phyloP scores from a whole-genome alignment of 768 basidiomycete genomes.

The Boletus rex-veris region DNA sequence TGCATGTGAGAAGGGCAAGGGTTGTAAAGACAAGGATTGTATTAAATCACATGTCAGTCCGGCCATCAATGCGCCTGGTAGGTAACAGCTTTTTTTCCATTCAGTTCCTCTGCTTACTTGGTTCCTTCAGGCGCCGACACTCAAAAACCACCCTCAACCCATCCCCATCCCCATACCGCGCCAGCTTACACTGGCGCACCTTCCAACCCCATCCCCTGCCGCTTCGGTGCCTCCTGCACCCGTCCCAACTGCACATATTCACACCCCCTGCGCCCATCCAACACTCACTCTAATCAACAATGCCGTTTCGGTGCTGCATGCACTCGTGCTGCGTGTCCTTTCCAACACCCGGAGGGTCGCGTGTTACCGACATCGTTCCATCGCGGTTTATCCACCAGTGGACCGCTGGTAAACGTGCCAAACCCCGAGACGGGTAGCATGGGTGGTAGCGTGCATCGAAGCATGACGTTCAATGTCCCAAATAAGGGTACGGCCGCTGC shows the following conservation, averaged over 20 bases:
- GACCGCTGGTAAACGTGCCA: slow-evolving; percentile 58
- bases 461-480: slow-evolving; percentile 62
- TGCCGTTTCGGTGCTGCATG: slow-evolving; percentile 87
- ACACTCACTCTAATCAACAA: slow-evolving; percentile 42
- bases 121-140: slow-evolving; percentile 25
- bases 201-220: slow-evolving; percentile 46
- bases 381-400: slow-evolving; percentile 61
- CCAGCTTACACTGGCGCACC: slow-evolving; percentile 28
- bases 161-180: slow-evolving; percentile 30
- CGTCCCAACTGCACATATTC: slow-evolving; percentile 64
- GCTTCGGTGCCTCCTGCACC: slow-evolving; percentile 70
- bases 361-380: slow-evolving; percentile 79
- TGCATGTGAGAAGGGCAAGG: slow-evolving; percentile 82
- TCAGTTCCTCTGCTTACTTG: slow-evolving; percentile 13
- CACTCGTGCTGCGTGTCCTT: slow-evolving; percentile 83
- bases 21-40: slow-evolving; percentile 93
- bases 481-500: slow-evolving; percentile 17
- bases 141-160: slow-evolving; percentile 38
- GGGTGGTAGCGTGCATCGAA: slow-evolving; percentile 64
- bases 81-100: not conserved
- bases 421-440: slow-evolving; percentile 67
- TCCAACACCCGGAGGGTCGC: slow-evolving; percentile 86
- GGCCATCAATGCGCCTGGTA: slow-evolving; percentile 67
- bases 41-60: slow-evolving; percentile 89
- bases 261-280: slow-evolving; percentile 51